A percentile compares a stretch with the other conserved stretches of the same genome.
Evolutionary conservation across 108 stramenopile genomes (phyloP).

Genomic region (Pseudonitzschia delicatissima): DNA sequence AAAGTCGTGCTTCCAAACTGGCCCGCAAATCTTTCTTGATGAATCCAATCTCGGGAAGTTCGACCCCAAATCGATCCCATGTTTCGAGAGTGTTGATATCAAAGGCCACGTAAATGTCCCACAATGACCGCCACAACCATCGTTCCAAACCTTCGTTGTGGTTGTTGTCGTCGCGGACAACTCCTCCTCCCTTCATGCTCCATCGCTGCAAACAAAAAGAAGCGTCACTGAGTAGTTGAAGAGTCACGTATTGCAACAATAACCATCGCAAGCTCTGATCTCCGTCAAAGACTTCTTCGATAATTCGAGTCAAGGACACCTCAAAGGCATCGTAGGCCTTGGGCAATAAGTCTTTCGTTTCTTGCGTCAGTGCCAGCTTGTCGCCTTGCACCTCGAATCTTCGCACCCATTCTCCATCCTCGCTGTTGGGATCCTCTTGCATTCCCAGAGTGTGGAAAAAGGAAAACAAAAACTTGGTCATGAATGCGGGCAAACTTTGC

Average conservation of each 20-base stretch:
- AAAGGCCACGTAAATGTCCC: conserved; percentile 57
- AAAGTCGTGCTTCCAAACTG: background rate
- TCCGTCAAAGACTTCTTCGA: conserved; percentile 62
- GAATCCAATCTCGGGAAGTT: conserved; percentile 15
- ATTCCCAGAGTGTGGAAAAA: conserved; percentile 78
- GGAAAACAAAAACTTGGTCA: conserved; percentile 72
- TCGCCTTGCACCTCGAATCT: conserved; percentile 49
- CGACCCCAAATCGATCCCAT: conserved; percentile 28
- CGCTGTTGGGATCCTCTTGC: conserved; percentile 55
- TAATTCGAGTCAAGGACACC: conserved; percentile 47
- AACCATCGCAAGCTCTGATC: conserved; percentile 57
- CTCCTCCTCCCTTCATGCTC: conserved; percentile 71
- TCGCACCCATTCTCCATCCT: conserved; percentile 57
- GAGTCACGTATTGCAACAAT: conserved; percentile 53
- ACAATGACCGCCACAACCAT: conserved; percentile 74
- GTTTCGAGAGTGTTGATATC: conserved; percentile 39
- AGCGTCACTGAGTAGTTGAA: conserved; percentile 68
- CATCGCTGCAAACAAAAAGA: conserved; percentile 70
- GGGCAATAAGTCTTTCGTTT: conserved; percentile 53
- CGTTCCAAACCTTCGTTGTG: conserved; percentile 46
- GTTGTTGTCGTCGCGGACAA: conserved; percentile 33
- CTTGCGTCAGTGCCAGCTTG: conserved; percentile 46
- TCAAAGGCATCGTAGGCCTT: conserved; percentile 64
- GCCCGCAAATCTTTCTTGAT: background rate
- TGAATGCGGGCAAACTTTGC: conserved; percentile 65